A percentile compares a stretch with the other conserved stretches of the same genome.
Conservation (phyloP, 495 filamentous ascomycete species). For the Hypoxylon trugodes region DNA sequence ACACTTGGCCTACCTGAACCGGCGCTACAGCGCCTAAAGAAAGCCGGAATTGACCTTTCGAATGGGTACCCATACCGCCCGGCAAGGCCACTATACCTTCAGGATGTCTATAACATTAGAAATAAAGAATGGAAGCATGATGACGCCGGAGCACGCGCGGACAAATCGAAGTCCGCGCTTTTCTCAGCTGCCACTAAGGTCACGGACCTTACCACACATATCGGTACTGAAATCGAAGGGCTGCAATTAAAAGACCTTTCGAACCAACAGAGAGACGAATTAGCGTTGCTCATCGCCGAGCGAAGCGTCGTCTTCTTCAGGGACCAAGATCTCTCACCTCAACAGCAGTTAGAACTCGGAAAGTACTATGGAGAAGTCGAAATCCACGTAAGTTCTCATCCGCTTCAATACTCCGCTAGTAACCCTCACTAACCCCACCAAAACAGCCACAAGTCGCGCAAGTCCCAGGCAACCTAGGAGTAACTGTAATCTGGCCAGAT, state of each 20-base stretch:
- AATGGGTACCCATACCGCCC: constrained; percentile 74
- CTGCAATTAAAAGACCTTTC: constrained; percentile 74
- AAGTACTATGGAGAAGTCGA: constrained; percentile 74
- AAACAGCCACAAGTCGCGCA: constrained; percentile 71
- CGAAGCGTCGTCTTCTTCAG: constrained; percentile 80
- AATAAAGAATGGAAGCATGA: constrained; percentile 64
- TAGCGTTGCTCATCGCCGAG: constrained; percentile 76
- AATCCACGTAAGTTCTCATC: constrained; percentile 68
- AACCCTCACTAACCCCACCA: constrained; percentile 4
- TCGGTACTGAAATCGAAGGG: constrained; percentile 76
- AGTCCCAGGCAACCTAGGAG: constrained; percentile 70
- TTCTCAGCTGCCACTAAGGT: constrained; percentile 72
- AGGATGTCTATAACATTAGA: constrained; percentile 72
- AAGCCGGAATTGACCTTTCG: constrained; percentile 70
- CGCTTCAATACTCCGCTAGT: background rate
- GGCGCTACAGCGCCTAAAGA: constrained; percentile 65
- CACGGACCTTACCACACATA: constrained; percentile 69
- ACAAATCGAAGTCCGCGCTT: constrained; percentile 71
- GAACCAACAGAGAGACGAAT: constrained; percentile 71
- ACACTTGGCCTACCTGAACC: constrained; percentile 64
- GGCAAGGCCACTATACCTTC: constrained; percentile 67
- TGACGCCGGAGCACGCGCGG: constrained; percentile 70
- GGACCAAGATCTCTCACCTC: constrained; percentile 73
- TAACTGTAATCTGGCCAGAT: constrained; percentile 74
- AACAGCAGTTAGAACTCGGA: constrained; percentile 72